Evolutionary conservation across 192 early-diverging fungal genomes (phyloP).

Genomic region (Coemansia sp.): DNA sequence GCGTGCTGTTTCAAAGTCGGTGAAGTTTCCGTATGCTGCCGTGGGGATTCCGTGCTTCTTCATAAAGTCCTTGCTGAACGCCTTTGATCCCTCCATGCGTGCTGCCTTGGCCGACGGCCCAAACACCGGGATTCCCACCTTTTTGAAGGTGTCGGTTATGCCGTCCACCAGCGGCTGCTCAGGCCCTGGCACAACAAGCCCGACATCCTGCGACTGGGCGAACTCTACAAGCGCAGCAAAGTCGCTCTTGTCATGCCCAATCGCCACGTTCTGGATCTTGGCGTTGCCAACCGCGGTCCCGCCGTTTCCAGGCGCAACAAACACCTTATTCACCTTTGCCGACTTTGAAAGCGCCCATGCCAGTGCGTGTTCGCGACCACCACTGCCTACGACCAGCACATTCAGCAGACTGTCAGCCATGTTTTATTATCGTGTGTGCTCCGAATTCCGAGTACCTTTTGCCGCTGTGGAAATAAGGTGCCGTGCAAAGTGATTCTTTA

Average conservation of each 20-base stretch:
- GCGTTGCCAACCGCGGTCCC: conserved; percentile 72
- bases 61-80: conserved; percentile 99
- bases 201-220: conserved; percentile 72
- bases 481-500: neutral
- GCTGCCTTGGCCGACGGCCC: conserved; percentile 90
- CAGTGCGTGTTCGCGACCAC: conserved; percentile 96
- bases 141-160: conserved; percentile 78
- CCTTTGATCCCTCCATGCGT: conserved; percentile 95
- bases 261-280: conserved; percentile 82
- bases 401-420: conserved; percentile 42
- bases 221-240: conserved; percentile 78
- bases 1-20: conserved; percentile 71
- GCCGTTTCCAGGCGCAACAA: conserved; percentile 93
- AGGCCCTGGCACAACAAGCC: conserved; percentile 88
- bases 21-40: conserved; percentile 86
- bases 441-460: too few relatives aligned
- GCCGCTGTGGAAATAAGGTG: too few relatives aligned
- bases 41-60: conserved; percentile 93
- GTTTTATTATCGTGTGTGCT: neutral
- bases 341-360: conserved; percentile 88
- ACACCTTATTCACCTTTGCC: conserved; percentile 73
- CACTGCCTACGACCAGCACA: conserved; percentile 88
- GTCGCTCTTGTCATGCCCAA: conserved; percentile 62
- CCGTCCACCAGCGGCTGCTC: conserved; percentile 98
- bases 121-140: conserved; percentile 71